phyloP scores from a whole-genome alignment of 208 protist species.

The Leishmania lainsoni region DNA sequence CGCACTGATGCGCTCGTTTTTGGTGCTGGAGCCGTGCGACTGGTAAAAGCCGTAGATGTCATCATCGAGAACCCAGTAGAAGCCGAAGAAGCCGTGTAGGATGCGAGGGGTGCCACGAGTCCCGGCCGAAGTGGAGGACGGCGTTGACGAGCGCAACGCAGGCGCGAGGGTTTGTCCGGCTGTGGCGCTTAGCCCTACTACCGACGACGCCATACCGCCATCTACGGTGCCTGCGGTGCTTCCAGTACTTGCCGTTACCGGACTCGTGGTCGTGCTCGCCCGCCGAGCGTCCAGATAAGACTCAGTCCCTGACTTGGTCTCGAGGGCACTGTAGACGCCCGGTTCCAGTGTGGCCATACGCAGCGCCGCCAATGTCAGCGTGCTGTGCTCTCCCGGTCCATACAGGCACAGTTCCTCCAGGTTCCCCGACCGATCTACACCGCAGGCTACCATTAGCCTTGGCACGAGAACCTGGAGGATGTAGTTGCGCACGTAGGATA shows the following conservation, averaged over 20 bases:
- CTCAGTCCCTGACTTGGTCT: slow-evolving; percentile 12
- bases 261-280: slow-evolving; percentile 1
- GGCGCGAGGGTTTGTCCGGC: background rate
- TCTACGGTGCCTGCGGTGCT: background rate
- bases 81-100: slow-evolving; percentile 54
- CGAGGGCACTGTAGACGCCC: slow-evolving; percentile 19
- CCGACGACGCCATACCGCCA: background rate
- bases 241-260: background rate
- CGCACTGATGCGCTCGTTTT: slow-evolving; percentile 59
- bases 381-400: slow-evolving; percentile 24
- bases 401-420: slow-evolving; percentile 44
- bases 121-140: slow-evolving; percentile 1
- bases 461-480: slow-evolving; percentile 83
- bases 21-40: slow-evolving; percentile 12
- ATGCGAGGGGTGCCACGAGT: slow-evolving; percentile 19
- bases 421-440: slow-evolving; percentile 42
- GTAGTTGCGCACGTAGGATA: slow-evolving; percentile 89
- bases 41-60: slow-evolving; percentile 78
- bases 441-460: slow-evolving; percentile 39
- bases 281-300: slow-evolving; percentile 14
- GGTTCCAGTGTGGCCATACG: slow-evolving; percentile 15
- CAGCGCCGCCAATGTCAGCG: slow-evolving; percentile 24
- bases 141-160: background rate
- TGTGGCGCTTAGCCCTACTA: background rate
- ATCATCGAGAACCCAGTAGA: slow-evolving; percentile 91